phyloP scores from a whole-genome alignment of 1,139 yeast species.

The Scheffersomyces lignicola region DNA sequence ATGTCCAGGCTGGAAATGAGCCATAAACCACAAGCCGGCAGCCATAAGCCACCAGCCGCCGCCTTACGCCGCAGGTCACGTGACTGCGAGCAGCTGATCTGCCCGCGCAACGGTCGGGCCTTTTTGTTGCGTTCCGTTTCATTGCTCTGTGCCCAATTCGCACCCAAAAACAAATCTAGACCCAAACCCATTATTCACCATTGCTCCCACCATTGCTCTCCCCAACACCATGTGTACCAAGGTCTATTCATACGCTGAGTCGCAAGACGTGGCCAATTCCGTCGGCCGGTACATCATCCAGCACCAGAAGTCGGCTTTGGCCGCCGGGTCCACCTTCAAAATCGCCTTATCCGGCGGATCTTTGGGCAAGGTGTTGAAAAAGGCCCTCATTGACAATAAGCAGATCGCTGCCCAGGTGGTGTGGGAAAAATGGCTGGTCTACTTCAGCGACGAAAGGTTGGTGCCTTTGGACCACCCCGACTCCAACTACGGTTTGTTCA shows the following conservation, averaged over 20 bases:
- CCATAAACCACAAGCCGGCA: too few relatives aligned
- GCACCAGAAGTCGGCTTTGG: slow-evolving; percentile 55
- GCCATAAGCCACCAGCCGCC: too few relatives aligned
- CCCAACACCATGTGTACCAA: slow-evolving; percentile 30
- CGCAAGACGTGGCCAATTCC: slow-evolving; percentile 57
- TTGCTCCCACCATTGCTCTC: too few relatives aligned
- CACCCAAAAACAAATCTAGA: too few relatives aligned
- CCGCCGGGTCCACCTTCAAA: slow-evolving; percentile 47
- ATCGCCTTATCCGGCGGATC: slow-evolving; percentile 93
- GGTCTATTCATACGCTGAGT: slow-evolving; percentile 54
- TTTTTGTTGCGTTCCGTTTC: too few relatives aligned
- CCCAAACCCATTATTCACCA: too few relatives aligned
- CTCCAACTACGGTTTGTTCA: slow-evolving; percentile 67
- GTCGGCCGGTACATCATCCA: slow-evolving; percentile 56
- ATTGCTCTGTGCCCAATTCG: too few relatives aligned
- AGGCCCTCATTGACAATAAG: slow-evolving; percentile 63
- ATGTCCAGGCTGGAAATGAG: too few relatives aligned
- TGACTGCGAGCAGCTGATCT: too few relatives aligned
- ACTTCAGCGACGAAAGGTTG: slow-evolving; percentile 71
- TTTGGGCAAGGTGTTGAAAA: slow-evolving; percentile 70
- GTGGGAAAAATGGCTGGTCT: slow-evolving; percentile 72
- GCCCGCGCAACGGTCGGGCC: too few relatives aligned
- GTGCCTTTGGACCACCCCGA: slow-evolving; percentile 68
- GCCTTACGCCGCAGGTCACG: too few relatives aligned
- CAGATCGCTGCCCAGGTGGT: slow-evolving; percentile 46